phyloP scores from a whole-genome alignment of 305 asterid species.

The Fraxinus dipetala region DNA sequence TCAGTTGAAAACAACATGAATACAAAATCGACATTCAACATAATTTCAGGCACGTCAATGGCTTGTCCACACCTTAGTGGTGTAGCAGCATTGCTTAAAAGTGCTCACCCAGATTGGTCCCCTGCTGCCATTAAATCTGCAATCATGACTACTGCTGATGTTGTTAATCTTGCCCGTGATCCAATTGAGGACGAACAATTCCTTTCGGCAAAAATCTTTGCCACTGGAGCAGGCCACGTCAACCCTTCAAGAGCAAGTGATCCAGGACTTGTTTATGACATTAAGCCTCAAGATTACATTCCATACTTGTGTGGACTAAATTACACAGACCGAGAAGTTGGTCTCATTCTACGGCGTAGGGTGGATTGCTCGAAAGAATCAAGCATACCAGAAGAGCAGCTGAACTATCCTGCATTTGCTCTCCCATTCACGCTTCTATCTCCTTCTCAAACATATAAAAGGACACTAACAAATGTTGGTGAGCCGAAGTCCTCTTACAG shows the following conservation, averaged over 20 bases:
- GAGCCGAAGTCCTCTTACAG: slow-evolving; percentile 12
- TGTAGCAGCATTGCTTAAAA: background rate
- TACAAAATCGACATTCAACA: background rate
- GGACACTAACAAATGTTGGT: slow-evolving; percentile 33
- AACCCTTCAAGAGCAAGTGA: slow-evolving; percentile 26
- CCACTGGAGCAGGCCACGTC: slow-evolving; percentile 27
- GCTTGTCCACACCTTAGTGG: background rate
- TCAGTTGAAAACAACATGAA: too few relatives aligned
- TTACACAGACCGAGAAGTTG: slow-evolving; percentile 11
- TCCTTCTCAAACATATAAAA: slow-evolving; percentile 9
- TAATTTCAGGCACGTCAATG: background rate
- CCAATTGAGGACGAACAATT: slow-evolving; percentile 18
- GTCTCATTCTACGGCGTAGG: background rate
- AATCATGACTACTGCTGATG: slow-evolving; percentile 23
- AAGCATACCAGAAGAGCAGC: slow-evolving; percentile 20
- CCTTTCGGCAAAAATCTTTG: slow-evolving; percentile 18
- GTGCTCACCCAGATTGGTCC: background rate
- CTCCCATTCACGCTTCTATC: background rate
- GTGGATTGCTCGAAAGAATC: slow-evolving; percentile 22
- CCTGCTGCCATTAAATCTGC: background rate
- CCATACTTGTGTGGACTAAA: slow-evolving; percentile 23
- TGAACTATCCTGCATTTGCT: slow-evolving; percentile 30
- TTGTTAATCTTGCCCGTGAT: background rate
- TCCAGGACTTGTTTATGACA: slow-evolving; percentile 30
- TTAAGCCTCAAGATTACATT: background rate